phyloP scores from a whole-genome alignment of 73 alveolate species.

The Paraurostyla sp. region DNA sequence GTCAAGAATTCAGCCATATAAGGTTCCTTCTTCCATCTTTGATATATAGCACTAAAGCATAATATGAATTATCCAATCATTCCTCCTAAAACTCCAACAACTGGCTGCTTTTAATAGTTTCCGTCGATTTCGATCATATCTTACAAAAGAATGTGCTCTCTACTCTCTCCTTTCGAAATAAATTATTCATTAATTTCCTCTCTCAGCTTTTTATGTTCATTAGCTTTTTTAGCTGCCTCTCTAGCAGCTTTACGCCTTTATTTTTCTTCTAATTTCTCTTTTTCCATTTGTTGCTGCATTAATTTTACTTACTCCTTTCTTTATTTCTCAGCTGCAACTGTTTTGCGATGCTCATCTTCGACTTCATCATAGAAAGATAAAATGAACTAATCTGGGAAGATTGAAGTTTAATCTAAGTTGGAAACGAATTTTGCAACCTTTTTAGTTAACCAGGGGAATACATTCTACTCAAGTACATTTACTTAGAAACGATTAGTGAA shows the following conservation, averaged over 20 bases:
- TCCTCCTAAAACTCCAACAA: constrained; percentile 69
- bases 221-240: constrained; percentile 43
- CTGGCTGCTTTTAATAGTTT: not conserved
- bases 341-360: constrained; percentile 14
- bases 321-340: constrained; percentile 61
- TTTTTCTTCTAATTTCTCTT: constrained; percentile 56
- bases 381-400: constrained; percentile 37
- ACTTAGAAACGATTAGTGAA: constrained; percentile 32
- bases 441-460: constrained; percentile 71
- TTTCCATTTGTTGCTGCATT: constrained; percentile 1
- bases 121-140: constrained; percentile 66
- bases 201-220: constrained; percentile 59
- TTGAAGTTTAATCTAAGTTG: not conserved
- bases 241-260: constrained; percentile 47
- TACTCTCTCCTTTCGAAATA: constrained; percentile 53
- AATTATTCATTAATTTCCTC: constrained; percentile 55
- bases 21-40: constrained; percentile 38
- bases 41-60: constrained; percentile 2
- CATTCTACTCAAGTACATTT: constrained; percentile 52
- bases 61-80: constrained; percentile 54
- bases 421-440: constrained; percentile 45
- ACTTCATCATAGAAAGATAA: constrained; percentile 27
- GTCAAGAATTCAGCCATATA: constrained; percentile 26
- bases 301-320: constrained; percentile 20
- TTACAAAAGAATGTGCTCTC: constrained; percentile 47